These are phyloP conservation scores for Aspergillus terreus DNA, from an alignment of 2,329 filamentous ascomycete genomes.

Conservation along the genomic window DNA sequence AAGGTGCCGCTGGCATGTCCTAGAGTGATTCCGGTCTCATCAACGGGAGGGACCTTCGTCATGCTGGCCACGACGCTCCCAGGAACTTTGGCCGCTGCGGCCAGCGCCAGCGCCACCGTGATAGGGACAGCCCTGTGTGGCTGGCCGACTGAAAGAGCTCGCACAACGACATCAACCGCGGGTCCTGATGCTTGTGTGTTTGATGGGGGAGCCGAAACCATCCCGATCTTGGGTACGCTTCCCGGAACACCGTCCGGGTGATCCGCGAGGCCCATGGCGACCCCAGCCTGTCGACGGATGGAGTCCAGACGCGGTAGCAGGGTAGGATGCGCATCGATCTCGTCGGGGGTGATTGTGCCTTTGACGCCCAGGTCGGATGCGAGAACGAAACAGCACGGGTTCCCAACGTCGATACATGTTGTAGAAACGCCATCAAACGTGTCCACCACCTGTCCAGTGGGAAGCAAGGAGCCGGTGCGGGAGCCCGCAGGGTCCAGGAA, in stretches of 20 bases:
- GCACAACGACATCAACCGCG: slow-evolving; percentile 40
- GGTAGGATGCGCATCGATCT: slow-evolving; percentile 46
- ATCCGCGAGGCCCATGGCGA: slow-evolving; percentile 58
- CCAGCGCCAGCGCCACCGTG: slow-evolving; percentile 52
- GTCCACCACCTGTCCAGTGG: slow-evolving; percentile 57
- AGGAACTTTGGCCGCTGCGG: slow-evolving; percentile 45
- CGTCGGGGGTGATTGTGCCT: slow-evolving; percentile 48
- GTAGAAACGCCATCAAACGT: slow-evolving; percentile 47
- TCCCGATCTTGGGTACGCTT: slow-evolving; percentile 59
- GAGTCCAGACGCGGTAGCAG: slow-evolving; percentile 50
- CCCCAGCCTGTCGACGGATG: slow-evolving; percentile 56
- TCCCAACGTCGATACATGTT: slow-evolving; percentile 61
- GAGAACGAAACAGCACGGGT: slow-evolving; percentile 61
- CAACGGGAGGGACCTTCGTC: slow-evolving; percentile 20
- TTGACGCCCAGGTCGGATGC: slow-evolving; percentile 48
- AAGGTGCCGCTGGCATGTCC: slow-evolving; percentile 48
- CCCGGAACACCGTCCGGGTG: slow-evolving; percentile 47
- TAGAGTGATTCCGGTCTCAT: slow-evolving; percentile 36
- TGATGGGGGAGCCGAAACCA: slow-evolving; percentile 41
- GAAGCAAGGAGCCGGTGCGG: slow-evolving; percentile 59
- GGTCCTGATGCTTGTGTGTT: slow-evolving; percentile 4
- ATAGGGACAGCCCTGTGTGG: slow-evolving; percentile 56
- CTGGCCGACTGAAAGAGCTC: slow-evolving; percentile 54
- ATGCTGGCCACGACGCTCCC: slow-evolving; percentile 38
- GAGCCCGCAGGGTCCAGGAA: slow-evolving; percentile 62